A percentile compares a stretch with the other conserved stretches of the same genome.
Conservation (phyloP, 176 grass and related monocot species). For the Oryza glumipatula region DNA sequence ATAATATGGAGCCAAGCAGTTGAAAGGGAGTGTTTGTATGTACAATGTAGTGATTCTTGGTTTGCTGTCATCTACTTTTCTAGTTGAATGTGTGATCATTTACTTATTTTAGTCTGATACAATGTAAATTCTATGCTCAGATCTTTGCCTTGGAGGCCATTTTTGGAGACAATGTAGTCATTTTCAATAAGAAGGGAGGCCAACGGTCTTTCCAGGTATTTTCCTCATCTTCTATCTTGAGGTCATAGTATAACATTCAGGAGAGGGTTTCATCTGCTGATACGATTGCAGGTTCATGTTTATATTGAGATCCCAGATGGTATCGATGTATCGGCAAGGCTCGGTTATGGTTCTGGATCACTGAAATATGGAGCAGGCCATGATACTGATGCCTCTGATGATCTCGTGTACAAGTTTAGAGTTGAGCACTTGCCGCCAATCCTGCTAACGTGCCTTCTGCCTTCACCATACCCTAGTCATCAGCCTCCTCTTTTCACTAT, state of each 20-base stretch:
- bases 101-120: conserved; percentile 27
- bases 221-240: conserved; percentile 20
- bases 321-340: conserved; percentile 49
- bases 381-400: conserved; percentile 42
- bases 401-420: conserved; percentile 63
- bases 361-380: conserved; percentile 43
- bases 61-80: background rate
- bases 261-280: conserved; percentile 31
- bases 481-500: conserved; percentile 61
- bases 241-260: background rate
- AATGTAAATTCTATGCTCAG: conserved; percentile 50
- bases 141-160: conserved; percentile 81
- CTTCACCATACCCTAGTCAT: conserved; percentile 68
- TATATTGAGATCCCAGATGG: conserved; percentile 51
- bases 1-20: background rate
- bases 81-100: background rate
- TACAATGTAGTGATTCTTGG: background rate
- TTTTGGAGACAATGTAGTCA: conserved; percentile 65
- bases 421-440: conserved; percentile 65
- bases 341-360: conserved; percentile 46
- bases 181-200: conserved; percentile 57
- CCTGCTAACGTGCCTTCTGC: conserved; percentile 60
- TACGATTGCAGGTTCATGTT: conserved; percentile 53
- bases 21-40: background rate
- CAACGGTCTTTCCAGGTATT: conserved; percentile 74